phyloP scores from a whole-genome alignment of 768 basidiomycete genomes.

The Panaeolus cyanescens region DNA sequence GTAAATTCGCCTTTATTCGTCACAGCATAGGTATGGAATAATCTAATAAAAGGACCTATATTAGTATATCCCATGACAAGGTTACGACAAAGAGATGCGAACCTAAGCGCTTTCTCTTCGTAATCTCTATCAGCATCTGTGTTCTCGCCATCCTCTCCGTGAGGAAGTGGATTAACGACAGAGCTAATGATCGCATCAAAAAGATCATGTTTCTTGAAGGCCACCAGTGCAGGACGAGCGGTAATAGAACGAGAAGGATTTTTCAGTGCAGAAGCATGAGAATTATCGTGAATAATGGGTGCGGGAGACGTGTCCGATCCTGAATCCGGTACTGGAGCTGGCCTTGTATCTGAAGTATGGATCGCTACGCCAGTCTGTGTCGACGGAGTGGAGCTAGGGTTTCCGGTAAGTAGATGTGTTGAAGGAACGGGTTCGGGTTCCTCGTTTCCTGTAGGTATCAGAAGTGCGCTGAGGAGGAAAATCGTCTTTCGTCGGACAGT shows the following conservation, averaged over 20 bases:
- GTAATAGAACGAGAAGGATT: conserved; percentile 59
- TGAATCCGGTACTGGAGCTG: neutral
- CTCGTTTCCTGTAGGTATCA: conserved; percentile 46
- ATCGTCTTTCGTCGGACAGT: conserved; percentile 74
- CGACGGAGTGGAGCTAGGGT: conserved; percentile 7
- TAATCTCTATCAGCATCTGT: conserved; percentile 60
- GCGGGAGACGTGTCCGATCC: conserved; percentile 10
- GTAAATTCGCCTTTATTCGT: conserved; percentile 36
- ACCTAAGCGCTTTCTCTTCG: conserved; percentile 66
- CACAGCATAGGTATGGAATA: conserved; percentile 54
- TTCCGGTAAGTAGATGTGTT: conserved; percentile 10
- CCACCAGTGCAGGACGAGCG: conserved; percentile 45
- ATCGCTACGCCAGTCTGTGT: conserved; percentile 17
- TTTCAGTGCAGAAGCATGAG: conserved; percentile 64
- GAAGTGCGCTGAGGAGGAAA: conserved; percentile 75
- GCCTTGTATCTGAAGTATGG: conserved; percentile 22
- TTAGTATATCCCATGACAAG: neutral
- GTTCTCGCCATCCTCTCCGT: conserved; percentile 68
- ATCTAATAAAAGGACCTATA: conserved; percentile 26
- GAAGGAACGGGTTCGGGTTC: conserved; percentile 16
- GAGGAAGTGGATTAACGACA: conserved; percentile 57
- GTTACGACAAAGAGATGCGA: conserved; percentile 17
- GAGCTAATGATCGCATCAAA: conserved; percentile 52
- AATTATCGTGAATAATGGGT: conserved; percentile 65
- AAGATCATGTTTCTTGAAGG: conserved; percentile 47